Base-by-base conservation (phyloP, 805 yeast genomes). In the Kodamaea kaohsiungensis region DNA sequence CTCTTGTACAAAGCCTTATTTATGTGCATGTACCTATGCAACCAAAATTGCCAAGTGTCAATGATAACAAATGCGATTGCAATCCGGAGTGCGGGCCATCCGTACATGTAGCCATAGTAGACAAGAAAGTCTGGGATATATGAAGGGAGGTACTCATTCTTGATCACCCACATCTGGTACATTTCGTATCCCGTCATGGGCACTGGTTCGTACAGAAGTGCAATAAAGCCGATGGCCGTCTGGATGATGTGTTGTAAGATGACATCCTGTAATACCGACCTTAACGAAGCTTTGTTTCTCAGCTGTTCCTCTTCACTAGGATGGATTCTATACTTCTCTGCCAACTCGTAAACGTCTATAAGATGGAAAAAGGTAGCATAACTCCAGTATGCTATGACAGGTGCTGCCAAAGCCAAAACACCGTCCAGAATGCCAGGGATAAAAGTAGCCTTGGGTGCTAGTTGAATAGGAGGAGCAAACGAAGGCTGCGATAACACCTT, bases 21-120 rank as follows among this genome's bases (percentile, higher is more conserved):
- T 66, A 79, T 64, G 68, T 95, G 99, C 98, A 95, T 92, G 59
- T 80, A 67, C 57, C 97, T 81, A 70, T 95, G 99, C 58, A 92
- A 77, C 78, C 85, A 84, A 71, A 89, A 95, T 73, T 95, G 99
- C 99, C 99, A 95, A 2, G 96, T 81, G 69, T 95, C 99, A 62
- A 95, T 81, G 58, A 95, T 75, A 50, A 84, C 66, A 64, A 91
- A 86, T 2, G 96, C 97, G 30, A 77, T 47, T 12, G 72, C 48
- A 33, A 91, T 69, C 60, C 84, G 85, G n/a, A 82, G 25, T 1
- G 73, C 45, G 0, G 97, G 85, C 61, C 84, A 65, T 4, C 88
- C 89, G 62, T 84, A 84, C 75, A 80, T 77, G 70, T 89, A 91
- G 18, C 78, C 63, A 48, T 77, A 67, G 59, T 78, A 80, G 27